Percentiles rank a stretch among this genome's conserved stretches.
phyloP scores from a whole-genome alignment of 2,329 filamentous ascomycete genomes.

The Cladophialophora immunda region DNA sequence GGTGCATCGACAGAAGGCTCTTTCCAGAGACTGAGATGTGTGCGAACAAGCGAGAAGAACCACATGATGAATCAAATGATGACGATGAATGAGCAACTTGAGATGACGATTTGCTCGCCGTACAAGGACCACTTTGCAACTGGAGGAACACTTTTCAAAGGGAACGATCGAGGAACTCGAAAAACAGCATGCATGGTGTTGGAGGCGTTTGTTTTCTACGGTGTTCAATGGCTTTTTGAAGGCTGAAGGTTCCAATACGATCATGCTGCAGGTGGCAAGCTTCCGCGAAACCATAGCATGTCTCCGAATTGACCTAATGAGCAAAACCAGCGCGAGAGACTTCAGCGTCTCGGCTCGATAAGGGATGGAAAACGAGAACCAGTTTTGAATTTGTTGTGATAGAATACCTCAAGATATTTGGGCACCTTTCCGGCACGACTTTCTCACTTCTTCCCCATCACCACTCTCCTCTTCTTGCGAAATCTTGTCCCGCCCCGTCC shows the following conservation, averaged over 20 bases:
- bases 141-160: background rate
- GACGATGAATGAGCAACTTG: constrained; percentile 16
- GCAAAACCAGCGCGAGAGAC: background rate
- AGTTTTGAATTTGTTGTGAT: background rate
- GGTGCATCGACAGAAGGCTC: background rate
- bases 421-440: background rate
- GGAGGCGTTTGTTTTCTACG: constrained; percentile 2
- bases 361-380: background rate
- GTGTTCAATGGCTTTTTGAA: background rate
- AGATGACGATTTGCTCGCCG: constrained; percentile 6
- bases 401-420: background rate
- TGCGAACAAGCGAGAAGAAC: background rate
- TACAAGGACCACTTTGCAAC: background rate
- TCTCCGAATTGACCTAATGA: background rate
- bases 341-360: background rate
- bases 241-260: background rate
- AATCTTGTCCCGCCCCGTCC: background rate
- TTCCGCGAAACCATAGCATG: background rate
- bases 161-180: constrained; percentile 1
- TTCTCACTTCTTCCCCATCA: background rate
- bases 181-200: constrained; percentile 21
- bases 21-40: background rate
- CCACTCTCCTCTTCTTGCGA: background rate
- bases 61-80: constrained; percentile 7
- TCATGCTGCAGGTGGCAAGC: background rate